Evolutionary conservation across 139 green algal species (phyloP).

Genomic region (Closterium sp.): DNA sequence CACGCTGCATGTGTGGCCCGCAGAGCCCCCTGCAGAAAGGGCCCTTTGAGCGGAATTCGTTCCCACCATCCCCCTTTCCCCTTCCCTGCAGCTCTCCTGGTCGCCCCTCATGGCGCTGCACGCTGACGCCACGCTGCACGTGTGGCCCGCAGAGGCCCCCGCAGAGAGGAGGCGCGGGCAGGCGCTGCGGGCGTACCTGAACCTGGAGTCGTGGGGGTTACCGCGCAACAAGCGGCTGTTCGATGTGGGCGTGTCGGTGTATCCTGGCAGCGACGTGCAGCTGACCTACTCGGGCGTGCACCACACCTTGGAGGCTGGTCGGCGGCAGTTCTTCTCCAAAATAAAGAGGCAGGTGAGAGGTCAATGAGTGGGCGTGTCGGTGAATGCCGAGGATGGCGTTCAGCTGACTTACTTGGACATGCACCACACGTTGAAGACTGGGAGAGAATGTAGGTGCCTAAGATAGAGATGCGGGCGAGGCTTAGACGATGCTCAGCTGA

Average conservation of each 20-base stretch:
- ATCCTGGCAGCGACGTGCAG: not conserved
- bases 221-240: not conserved
- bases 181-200: not conserved
- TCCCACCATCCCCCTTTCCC: not conserved
- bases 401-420: too few species aligned
- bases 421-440: too few species aligned
- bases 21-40: not conserved
- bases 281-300: not conserved
- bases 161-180: not conserved
- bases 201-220: not conserved
- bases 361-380: too few species aligned
- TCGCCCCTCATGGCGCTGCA: not conserved
- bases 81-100: conserved; percentile 13
- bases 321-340: not conserved
- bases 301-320: not conserved
- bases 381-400: too few species aligned
- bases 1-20: not conserved
- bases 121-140: not conserved
- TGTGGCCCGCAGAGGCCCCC: not conserved
- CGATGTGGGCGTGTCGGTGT: too few species aligned
- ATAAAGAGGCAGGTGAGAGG: not conserved
- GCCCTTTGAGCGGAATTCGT: too few species aligned
- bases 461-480: too few species aligned
- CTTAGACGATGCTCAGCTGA: too few species aligned
- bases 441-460: too few species aligned